phyloP scores from a whole-genome alignment of 2,329 filamentous ascomycete species.

The Trichoderma atroviride region DNA sequence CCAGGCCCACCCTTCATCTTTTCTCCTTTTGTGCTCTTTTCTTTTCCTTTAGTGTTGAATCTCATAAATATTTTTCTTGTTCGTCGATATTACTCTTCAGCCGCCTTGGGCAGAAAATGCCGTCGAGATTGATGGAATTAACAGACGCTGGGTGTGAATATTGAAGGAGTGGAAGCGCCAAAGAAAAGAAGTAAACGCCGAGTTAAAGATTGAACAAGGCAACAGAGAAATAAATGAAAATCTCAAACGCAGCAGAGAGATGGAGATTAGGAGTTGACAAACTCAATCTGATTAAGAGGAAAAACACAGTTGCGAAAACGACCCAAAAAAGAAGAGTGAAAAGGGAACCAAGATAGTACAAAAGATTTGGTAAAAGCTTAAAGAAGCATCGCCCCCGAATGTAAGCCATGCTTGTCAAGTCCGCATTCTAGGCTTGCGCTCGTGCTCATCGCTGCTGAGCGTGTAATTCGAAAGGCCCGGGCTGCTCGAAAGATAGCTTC shows the following conservation, averaged over 20 bases:
- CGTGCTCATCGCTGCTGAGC: constrained; percentile 5
- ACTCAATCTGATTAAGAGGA: background rate
- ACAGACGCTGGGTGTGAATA: background rate
- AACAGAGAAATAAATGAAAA: background rate
- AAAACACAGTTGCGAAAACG: background rate
- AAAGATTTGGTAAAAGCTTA: background rate
- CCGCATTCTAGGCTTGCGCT: constrained; percentile 20
- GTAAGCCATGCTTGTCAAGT: background rate
- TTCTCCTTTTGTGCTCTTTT: no score
- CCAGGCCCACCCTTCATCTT: no score
- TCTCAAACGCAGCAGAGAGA: background rate
- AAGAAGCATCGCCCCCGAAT: background rate
- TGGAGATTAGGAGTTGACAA: background rate
- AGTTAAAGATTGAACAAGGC: background rate
- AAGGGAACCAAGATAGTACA: background rate
- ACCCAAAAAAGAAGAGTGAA: background rate
- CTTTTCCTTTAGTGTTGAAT: background rate
- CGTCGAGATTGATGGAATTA: background rate
- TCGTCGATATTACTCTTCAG: background rate
- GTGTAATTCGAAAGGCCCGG: constrained; percentile 14
- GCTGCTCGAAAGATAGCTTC: constrained; percentile 10
- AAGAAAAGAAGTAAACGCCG: background rate
- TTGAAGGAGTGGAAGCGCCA: background rate
- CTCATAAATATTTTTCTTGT: background rate
- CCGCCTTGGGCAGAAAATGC: background rate